Evolutionary conservation across 129 eudicot species (phyloP).

Genomic region (Lactuca sativa): DNA sequence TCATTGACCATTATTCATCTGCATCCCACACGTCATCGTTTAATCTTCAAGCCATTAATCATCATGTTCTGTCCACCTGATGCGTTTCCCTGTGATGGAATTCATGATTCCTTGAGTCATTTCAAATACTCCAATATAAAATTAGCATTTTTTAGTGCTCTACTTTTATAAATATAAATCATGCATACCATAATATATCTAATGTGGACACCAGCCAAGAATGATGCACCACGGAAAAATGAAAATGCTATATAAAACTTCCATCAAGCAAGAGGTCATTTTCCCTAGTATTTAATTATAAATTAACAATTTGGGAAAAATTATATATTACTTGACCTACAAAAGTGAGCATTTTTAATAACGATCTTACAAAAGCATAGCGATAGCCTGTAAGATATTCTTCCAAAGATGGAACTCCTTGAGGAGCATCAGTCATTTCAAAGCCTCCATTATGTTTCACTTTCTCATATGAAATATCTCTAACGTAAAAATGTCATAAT

Average conservation of each 20-base stretch:
- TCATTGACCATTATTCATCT: no score
- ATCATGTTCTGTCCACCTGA: no score
- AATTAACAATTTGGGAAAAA: not conserved
- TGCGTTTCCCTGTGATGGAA: slow-evolving; percentile 78
- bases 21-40: no score
- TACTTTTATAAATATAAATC: not conserved
- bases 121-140: slow-evolving; percentile 2
- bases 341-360: slow-evolving; percentile 16
- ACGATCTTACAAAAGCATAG: slow-evolving; percentile 63
- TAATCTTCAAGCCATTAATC: no score
- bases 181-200: slow-evolving; percentile 77
- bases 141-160: no score
- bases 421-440: slow-evolving; percentile 64
- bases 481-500: slow-evolving; percentile 59
- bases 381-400: slow-evolving; percentile 80
- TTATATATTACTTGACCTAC: not conserved
- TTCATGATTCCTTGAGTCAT: slow-evolving; percentile 8
- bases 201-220: slow-evolving; percentile 85
- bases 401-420: slow-evolving; percentile 80
- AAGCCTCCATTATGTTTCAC: slow-evolving; percentile 53
- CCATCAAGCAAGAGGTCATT: slow-evolving; percentile 89
- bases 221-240: slow-evolving; percentile 93
- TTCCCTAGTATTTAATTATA: slow-evolving; percentile 57
- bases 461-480: slow-evolving; percentile 48
- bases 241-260: slow-evolving; percentile 94